Percentiles rank a stretch among this genome's conserved stretches.
phyloP scores from a whole-genome alignment of 352 stramenopile species.

The Globisporangium cederbergense region DNA sequence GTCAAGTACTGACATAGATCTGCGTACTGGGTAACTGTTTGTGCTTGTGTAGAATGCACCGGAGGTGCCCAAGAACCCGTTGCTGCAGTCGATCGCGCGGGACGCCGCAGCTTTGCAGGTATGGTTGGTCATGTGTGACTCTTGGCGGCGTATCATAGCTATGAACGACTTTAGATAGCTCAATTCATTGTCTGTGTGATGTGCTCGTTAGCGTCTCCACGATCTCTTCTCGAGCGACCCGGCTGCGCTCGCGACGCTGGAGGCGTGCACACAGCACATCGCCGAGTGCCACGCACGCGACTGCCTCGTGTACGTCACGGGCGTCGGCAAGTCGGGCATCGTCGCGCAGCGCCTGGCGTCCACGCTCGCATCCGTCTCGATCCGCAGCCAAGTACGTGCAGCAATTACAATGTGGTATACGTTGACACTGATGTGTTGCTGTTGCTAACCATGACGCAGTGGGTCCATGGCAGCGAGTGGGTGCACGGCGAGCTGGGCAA shows the following conservation, averaged over 20 bases:
- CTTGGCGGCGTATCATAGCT: not conserved
- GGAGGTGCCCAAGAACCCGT: not conserved
- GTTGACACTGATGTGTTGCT: not conserved
- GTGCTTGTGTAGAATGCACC: not conserved
- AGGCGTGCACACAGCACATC: constrained; percentile 28
- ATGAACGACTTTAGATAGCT: not conserved
- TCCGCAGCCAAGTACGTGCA: constrained; percentile 54
- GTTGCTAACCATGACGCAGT: constrained; percentile 25
- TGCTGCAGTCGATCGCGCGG: constrained; percentile 18
- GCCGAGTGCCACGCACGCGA: constrained; percentile 43
- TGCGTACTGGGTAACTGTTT: not conserved
- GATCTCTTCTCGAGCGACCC: constrained; percentile 27
- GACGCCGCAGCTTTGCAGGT: constrained; percentile 19
- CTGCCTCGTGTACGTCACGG: constrained; percentile 57
- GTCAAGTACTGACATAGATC: not conserved
- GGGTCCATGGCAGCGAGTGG: constrained; percentile 78
- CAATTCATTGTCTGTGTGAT: not conserved
- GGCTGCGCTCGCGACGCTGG: constrained; percentile 24
- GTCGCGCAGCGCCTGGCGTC: constrained; percentile 69
- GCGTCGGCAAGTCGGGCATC: constrained; percentile 80
- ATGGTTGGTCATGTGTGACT: not conserved
- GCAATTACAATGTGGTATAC: not conserved
- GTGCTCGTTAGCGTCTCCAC: constrained; percentile 34
- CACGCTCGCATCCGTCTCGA: constrained; percentile 65
- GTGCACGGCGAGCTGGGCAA: constrained; percentile 75